Conservation (phyloP, 2,329 filamentous ascomycete species). For the Pseudodiploospora longispora region DNA sequence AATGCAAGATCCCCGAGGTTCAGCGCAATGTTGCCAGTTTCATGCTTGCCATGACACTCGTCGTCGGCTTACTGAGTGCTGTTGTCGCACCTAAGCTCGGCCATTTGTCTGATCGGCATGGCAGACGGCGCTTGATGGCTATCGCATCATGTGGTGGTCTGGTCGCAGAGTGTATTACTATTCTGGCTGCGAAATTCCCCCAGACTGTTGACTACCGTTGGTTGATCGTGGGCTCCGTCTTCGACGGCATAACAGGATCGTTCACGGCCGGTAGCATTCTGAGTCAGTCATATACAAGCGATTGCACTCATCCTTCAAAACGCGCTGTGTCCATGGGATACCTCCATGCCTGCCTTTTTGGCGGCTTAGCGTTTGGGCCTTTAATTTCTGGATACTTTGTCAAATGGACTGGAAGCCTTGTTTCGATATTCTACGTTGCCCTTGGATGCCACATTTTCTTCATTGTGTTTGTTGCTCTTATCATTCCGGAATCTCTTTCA, state of each 20-base stretch:
- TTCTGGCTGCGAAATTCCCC: slow-evolving; percentile 68
- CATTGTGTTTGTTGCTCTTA: slow-evolving; percentile 59
- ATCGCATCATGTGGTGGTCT: slow-evolving; percentile 69
- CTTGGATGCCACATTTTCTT: slow-evolving; percentile 66
- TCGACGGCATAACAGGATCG: slow-evolving; percentile 81
- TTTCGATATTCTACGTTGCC: slow-evolving; percentile 80
- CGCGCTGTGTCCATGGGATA: slow-evolving; percentile 81
- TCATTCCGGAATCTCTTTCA: slow-evolving; percentile 80
- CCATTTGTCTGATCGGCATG: slow-evolving; percentile 77
- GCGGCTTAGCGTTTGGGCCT: slow-evolving; percentile 81
- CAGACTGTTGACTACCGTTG: slow-evolving; percentile 67
- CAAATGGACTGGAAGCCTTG: slow-evolving; percentile 61
- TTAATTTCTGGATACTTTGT: slow-evolving; percentile 74
- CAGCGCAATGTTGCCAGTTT: slow-evolving; percentile 72
- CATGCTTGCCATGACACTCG: slow-evolving; percentile 64
- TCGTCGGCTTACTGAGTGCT: slow-evolving; percentile 70
- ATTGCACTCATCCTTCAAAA: slow-evolving; percentile 74
- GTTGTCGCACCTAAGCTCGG: slow-evolving; percentile 77
- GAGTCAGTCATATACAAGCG: slow-evolving; percentile 78
- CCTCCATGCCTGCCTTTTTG: slow-evolving; percentile 82
- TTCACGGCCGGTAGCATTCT: slow-evolving; percentile 75
- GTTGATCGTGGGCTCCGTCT: slow-evolving; percentile 65
- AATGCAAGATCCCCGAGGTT: slow-evolving; percentile 74
- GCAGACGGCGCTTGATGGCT: slow-evolving; percentile 66
- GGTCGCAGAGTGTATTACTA: slow-evolving; percentile 64